Evolutionary conservation across 106 monocot species (phyloP), one percentile per base, ranked within the genome.

Genomic region (Dioscorea alata): DNA sequence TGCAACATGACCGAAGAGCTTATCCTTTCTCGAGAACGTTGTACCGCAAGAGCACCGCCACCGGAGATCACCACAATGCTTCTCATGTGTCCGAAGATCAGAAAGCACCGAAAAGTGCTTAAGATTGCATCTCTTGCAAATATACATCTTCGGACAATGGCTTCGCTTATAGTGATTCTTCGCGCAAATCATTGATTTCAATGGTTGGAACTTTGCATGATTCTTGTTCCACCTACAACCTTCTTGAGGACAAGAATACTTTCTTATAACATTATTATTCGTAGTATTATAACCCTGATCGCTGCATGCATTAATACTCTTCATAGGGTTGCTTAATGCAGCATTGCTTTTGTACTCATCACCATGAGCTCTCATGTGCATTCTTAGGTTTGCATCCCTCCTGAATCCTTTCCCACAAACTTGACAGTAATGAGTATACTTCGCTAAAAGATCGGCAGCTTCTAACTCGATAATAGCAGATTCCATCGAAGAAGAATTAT

Each of bases 301-400:
- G 8, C 54, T 33, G 50, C 59, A n/a, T 67, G 42, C 18, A 2
- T 28, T 28, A 3, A 28, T 28, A 28, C 21, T 49, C 71, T 75
- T 79, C 42, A 62, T 64, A 22, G 81, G 75, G 51, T 78, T 84
- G 20, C 64, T 57, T 22, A 87, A 72, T 1, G 84, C 91, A 1
- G 69, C 74, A 17, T 49, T 75, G 25, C 82, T 87, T 79, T 91
- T 91, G 74, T 91, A 91, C 82, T 87, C 79, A 52, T 91, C 91
- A 0, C 91, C 91, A 35, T 91, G 91, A 8, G 86, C 90, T 23
- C 90, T 57, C 90, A 90, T 90, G 68, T 90, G 90, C 90, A 90
- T 90, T 65, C 90, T 66, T 57, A 90, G 60, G 74, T 90, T 90
- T 1, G 90, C 84, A 53, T 86, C 90, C 17, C 90, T 78, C 74